Conservation (phyloP, 768 basidiomycete genomes). For the Phlegmacium glaucopus region DNA sequence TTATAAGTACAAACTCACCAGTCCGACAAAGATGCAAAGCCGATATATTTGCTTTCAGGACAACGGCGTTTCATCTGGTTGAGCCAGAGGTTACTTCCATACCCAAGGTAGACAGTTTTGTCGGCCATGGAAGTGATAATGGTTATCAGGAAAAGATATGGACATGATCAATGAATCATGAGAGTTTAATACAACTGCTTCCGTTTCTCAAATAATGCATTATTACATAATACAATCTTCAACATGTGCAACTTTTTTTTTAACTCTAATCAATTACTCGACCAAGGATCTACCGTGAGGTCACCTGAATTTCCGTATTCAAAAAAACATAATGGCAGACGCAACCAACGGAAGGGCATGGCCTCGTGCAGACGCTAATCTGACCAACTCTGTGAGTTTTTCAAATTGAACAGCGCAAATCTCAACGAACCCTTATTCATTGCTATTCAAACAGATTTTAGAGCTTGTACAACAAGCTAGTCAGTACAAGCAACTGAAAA, state of each 20-base stretch:
- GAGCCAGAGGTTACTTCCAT: conserved; percentile 49
- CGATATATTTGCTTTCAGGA: conserved; percentile 38
- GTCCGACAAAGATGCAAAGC: conserved; percentile 34
- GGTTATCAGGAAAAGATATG: conserved; percentile 5
- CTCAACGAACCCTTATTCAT: background rate
- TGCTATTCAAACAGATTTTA: conserved; percentile 60
- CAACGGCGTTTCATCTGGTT: conserved; percentile 48
- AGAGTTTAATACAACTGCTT: no score
- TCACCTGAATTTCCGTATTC: conserved; percentile 34
- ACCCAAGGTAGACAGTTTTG: conserved; percentile 41
- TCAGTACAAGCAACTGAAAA: conserved; percentile 98
- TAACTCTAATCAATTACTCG: conserved; percentile 28
- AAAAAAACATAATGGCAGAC: conserved; percentile 44
- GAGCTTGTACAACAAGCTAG: conserved; percentile 93
- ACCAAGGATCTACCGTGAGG: conserved; percentile 95
- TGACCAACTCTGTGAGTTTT: conserved; percentile 82
- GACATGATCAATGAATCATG: no score
- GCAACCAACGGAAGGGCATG: conserved; percentile 70
- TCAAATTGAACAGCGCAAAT: background rate
- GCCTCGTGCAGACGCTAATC: conserved; percentile 79
- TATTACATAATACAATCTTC: no score
- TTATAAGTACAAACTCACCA: conserved; percentile 29
- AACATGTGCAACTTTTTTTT: no score
- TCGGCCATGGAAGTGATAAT: conserved; percentile 10
- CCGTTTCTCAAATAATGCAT: no score